Evolutionary conservation across 495 filamentous ascomycete genomes (phyloP), one percentile per base, ranked within the genome.

Genomic region (Tetracladium setigerum): DNA sequence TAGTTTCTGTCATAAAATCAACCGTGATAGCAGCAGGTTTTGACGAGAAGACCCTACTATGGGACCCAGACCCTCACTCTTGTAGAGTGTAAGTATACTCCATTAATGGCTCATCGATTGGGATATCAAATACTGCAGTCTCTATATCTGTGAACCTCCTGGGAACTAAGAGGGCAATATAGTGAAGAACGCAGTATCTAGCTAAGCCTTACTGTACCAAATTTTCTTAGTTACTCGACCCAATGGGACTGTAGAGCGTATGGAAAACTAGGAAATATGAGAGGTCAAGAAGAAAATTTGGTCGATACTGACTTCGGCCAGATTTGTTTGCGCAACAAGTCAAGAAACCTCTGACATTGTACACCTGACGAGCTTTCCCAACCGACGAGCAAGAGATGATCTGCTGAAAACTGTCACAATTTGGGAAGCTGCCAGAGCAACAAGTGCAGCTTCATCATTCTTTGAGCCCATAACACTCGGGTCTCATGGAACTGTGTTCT

Each of bases 361-460:
- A 19, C 60, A 57, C 40, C 54, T 75, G 32, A 66, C 61, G 13
- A 69, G 60, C 58, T 74, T 73, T 57, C 49, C 49, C 0, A 60
- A 60, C 50, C 61, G 60, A 24, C 65, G 64, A 42, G 59, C 62
- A 47, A 53, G 57, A 16, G 56, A 52, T 14, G 49, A 71, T 41
- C 58, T 70, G 5, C 55, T 64, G 46, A 62, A 68, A 14, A 54
- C 45, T 1, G 58, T 64, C 13, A 67, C 51, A 38, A 67, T 75
- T 9, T 77, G 68, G 69, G 60, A 76, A 53, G 73, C 68, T 7
- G 62, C 58, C 39, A 49, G 62, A 14, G 72, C 72, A 1, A 69
- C 65, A 5, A 69, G 67, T 11, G 67, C 72, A n/a, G 63, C 62
- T 1, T 55, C 65, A 6, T 53, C 64, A 15, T 70, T 75, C 52